phyloP scores from a whole-genome alignment of 2,329 filamentous ascomycete genomes.

The Fonsecaea erecta region DNA sequence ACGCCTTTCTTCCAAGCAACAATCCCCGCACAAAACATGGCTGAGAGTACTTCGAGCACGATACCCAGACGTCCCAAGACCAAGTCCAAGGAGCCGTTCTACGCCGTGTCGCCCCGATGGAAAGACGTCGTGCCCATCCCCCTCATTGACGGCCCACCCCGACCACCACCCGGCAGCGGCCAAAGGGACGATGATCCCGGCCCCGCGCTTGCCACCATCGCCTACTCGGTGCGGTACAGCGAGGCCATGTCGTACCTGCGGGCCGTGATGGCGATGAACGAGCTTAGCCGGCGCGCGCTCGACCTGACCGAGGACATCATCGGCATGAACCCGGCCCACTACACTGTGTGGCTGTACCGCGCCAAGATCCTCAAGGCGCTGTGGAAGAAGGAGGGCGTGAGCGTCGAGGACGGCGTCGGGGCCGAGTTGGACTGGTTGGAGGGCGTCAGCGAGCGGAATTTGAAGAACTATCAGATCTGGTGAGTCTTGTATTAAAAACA shows the following conservation, averaged over 20 bases:
- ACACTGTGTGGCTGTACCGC: constrained; percentile 97
- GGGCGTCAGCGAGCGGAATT: constrained; percentile 75
- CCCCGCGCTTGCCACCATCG: constrained; percentile 84
- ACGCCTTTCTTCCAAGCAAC: not conserved
- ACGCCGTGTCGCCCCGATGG: constrained; percentile 75
- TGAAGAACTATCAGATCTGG: constrained; percentile 99
- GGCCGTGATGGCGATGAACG: constrained; percentile 87
- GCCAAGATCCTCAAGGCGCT: constrained; percentile 72
- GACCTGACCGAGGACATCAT: constrained; percentile 88
- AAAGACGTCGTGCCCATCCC: constrained; percentile 82
- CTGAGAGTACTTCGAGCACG: not conserved
- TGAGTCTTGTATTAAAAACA: constrained; percentile 47
- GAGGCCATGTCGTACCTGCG: constrained; percentile 93
- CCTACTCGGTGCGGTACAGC: constrained; percentile 85
- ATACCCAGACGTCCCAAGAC: constrained; percentile 35
- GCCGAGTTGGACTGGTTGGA: constrained; percentile 84
- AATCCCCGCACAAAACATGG: not conserved
- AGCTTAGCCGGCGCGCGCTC: constrained; percentile 78
- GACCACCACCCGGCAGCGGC: too few relatives aligned
- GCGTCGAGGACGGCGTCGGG: constrained; percentile 57
- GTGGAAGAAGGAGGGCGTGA: constrained; percentile 36
- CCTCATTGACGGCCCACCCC: constrained; percentile 72
- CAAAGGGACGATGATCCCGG: constrained; percentile 32
- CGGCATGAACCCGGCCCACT: constrained; percentile 91
- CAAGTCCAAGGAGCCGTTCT: constrained; percentile 43